Evolutionary conservation across 140 eudicot species (phyloP), one percentile per base, ranked within the genome.

Genomic region (Bidens hawaiensis): DNA sequence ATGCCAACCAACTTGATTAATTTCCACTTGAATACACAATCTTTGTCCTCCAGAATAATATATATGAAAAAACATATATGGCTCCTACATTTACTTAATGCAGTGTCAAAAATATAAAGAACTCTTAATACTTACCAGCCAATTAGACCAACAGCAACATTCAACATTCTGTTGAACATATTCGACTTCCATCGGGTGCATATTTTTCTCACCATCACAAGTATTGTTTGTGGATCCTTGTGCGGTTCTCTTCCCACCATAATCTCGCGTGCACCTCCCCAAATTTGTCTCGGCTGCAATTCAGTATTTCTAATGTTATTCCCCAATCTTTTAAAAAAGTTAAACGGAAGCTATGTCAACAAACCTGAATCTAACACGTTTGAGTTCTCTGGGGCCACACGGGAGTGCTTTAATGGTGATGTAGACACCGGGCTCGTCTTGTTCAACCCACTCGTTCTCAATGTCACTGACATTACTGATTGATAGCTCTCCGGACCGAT

Each of bases 321-420:
- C 19, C 33, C 25, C 6, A 55, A 26, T 5, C 2, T 43, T 34
- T 5, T 40, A 11, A 12, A 22, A 34, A 6, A 36, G 22, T 5
- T 10, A 2, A 12, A 25, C 36, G 4, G 21, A 45, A 56, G 15
- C 15, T 16, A 15, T 18, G 26, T 51, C 1, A 13, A 51, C 75
- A 49, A 43, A 90, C 97, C 97, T 90, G 94, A 90, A 90, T 83
- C 97, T 86, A 61, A 90, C 97, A 54, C 97, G 95, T 70, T 85
- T 80, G 73, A 90, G 95, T 72, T 90, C 97, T 70, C 95, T 66
- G 52, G 64, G 68, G 4, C 97, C 97, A 41, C 86, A 82, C 16
- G 97, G 88, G 76, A 90, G 81, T 19, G 94, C 86, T 69, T 85
- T 81, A 69, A 90, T 87, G 16, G 97, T 90, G 28, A 90, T 90